Base-by-base conservation (phyloP, 495 filamentous ascomycete species). In the Xylaria acuta region DNA sequence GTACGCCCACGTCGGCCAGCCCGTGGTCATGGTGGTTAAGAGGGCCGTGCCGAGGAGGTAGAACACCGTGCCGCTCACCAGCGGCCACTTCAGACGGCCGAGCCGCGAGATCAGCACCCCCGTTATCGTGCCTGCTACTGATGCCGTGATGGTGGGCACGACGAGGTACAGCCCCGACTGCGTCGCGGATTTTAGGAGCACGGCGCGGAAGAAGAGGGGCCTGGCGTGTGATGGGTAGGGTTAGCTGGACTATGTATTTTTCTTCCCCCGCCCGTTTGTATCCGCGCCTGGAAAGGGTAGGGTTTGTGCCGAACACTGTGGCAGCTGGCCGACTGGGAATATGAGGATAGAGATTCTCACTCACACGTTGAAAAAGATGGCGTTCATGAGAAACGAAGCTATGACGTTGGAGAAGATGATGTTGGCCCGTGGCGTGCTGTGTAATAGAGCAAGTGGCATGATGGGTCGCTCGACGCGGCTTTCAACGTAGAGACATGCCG, bases 171-270 rank as follows among this genome's bases (percentile, higher is more conserved):
- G 85, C 14, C 93, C 93, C 1, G 93, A 93, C 22, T 84, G 84
- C 11, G 92, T 92, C 32, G 93, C 90, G 27, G 83, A 87, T 16
- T 91, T 89, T 51, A 94, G 86, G 73, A 92, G 90, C 59, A 94
- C 92, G 38, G 90, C 92, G 79, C 94, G 92, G 82, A 94, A 95
- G 83, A 90, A 95, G 27, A 95, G 82, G 0, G 92, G 92, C 20
- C 81, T 83, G 67, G 67, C 2, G 20, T 70, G 69, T 65, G 65
- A 41, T 16, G 25, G 45, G n/a, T 16, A 32, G 58, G 43, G 62
- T 22, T 73, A 30, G 64, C 74, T 72, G 67, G 27, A 34, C 3
- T 59, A 22, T 53, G 30, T 5, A n/a, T 69, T 12, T 38, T 49
- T 36, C 18, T 40, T 16, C 54, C 14, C 34, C 3, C 41, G 36